These are phyloP conservation scores for Blastobotrys arbuscula DNA, from an alignment of 1,139 yeast species.

Conservation along the genomic window DNA sequence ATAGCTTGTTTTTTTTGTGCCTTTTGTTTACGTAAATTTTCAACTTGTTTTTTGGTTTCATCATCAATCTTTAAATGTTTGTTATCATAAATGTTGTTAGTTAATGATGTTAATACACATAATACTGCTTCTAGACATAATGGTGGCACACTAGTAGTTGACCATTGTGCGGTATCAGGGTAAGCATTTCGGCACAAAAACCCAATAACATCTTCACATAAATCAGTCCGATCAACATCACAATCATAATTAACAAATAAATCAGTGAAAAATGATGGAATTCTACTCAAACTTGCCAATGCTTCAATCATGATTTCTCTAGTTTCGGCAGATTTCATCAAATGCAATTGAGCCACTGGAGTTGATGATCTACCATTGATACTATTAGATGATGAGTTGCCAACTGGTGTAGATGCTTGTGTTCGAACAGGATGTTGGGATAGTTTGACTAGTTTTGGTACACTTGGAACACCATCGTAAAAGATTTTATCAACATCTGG, in stretches of 20 bases:
- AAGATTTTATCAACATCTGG: conserved; percentile 37
- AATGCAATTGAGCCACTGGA: conserved; percentile 2
- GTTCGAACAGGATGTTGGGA: conserved; percentile 21
- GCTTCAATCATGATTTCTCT: conserved; percentile 84
- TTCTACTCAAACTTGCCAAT: conserved; percentile 68
- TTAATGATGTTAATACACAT: conserved; percentile 59
- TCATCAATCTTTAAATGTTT: conserved; percentile 3
- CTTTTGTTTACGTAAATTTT: conserved; percentile 37
- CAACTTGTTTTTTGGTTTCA: conserved; percentile 22
- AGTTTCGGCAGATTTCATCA: conserved; percentile 38
- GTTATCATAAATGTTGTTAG: conserved; percentile 43
- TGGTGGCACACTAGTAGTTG: conserved; percentile 90
- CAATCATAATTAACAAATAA: conserved; percentile 85
- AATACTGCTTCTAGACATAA: conserved; percentile 84
- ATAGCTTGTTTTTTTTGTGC: conserved; percentile 66
- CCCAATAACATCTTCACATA: conserved; percentile 64
- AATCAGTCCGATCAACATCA: conserved; percentile 79
- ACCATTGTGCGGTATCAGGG: conserved; percentile 69
- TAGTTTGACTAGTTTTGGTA: conserved; percentile 33
- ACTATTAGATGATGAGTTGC: background rate
- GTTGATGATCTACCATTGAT: conserved; percentile 1
- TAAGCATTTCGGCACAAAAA: conserved; percentile 69
- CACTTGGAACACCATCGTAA: conserved; percentile 39
- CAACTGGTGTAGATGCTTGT: conserved; percentile 19
- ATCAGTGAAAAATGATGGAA: conserved; percentile 71